A percentile compares a stretch with the other conserved stretches of the same genome.
Evolutionary conservation across 2,329 filamentous ascomycete genomes (phyloP).

Genomic region (Laburnicola sp.): DNA sequence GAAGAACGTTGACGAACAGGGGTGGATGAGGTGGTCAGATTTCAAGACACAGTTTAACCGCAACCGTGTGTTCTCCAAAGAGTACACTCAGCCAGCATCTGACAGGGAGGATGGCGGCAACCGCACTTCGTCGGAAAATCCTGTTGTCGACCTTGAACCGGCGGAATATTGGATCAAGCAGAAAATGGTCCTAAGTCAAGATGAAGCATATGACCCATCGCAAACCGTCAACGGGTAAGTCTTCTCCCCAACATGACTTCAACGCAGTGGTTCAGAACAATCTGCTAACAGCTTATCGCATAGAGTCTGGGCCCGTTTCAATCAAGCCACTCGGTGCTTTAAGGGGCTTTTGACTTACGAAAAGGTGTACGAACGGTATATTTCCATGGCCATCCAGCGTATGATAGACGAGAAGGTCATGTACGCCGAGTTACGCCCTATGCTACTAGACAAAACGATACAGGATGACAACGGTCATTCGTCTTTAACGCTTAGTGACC

Average conservation of each 20-base stretch:
- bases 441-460: slow-evolving; percentile 68
- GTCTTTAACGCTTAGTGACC: slow-evolving; percentile 59
- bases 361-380: slow-evolving; percentile 64
- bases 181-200: slow-evolving; percentile 65
- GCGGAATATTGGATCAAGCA: slow-evolving; percentile 59
- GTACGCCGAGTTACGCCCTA: slow-evolving; percentile 72
- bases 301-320: slow-evolving; percentile 65
- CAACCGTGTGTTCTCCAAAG: not conserved
- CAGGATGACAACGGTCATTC: slow-evolving; percentile 59
- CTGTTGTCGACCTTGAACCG: slow-evolving; percentile 15
- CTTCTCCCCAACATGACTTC: not conserved
- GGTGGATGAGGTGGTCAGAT: slow-evolving; percentile 52
- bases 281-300: not conserved
- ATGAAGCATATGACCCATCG: slow-evolving; percentile 60
- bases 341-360: slow-evolving; percentile 72
- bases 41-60: slow-evolving; percentile 33
- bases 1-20: slow-evolving; percentile 11
- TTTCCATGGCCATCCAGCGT: slow-evolving; percentile 60
- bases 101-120: not conserved
- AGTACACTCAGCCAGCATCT: not conserved
- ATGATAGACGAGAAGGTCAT: slow-evolving; percentile 68
- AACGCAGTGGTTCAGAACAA: too few relatives aligned
- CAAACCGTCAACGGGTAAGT: slow-evolving; percentile 59
- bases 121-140: slow-evolving; percentile 18
- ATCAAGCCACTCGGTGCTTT: slow-evolving; percentile 70